phyloP scores from a whole-genome alignment of 2,329 filamentous ascomycete genomes.

The Aspergillus pseudoglaucus region DNA sequence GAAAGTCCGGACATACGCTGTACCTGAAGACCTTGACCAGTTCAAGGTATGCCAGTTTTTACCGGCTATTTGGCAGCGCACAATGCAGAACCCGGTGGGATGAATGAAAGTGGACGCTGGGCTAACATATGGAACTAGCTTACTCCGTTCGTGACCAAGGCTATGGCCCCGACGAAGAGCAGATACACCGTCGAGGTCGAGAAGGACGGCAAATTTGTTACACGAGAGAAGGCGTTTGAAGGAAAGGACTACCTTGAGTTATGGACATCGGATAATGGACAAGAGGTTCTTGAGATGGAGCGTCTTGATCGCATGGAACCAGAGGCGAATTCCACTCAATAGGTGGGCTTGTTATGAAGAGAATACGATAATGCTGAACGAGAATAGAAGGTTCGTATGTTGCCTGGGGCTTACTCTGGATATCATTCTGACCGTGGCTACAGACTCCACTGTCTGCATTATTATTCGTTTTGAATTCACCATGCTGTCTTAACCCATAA shows the following conservation, averaged over 20 bases:
- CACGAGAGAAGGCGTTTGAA: constrained; percentile 24
- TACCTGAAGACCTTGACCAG: constrained; percentile 60
- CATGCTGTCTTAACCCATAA: background rate
- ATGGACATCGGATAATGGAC: constrained; percentile 31
- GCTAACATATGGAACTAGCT: constrained; percentile 25
- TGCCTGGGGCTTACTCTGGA: background rate
- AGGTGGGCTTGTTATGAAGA: constrained; percentile 1
- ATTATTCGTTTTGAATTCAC: background rate
- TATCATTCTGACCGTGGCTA: background rate
- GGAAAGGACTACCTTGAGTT: constrained; percentile 34
- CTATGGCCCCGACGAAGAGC: constrained; percentile 31
- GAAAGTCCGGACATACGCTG: constrained; percentile 87
- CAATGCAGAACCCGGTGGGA: background rate
- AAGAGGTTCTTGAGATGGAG: constrained; percentile 25
- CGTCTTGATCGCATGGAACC: constrained; percentile 10
- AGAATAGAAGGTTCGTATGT: background rate
- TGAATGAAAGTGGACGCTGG: background rate
- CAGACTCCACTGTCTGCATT: background rate
- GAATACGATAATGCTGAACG: background rate
- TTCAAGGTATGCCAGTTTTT: constrained; percentile 57
- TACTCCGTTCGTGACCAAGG: constrained; percentile 41
- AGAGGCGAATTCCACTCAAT: constrained; percentile 8
- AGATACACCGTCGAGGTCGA: constrained; percentile 28
- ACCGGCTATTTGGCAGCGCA: background rate
- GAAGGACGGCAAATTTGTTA: constrained; percentile 19